Base-by-base conservation (phyloP, 129 eudicot species). In the Oenanthe sinensis region DNA sequence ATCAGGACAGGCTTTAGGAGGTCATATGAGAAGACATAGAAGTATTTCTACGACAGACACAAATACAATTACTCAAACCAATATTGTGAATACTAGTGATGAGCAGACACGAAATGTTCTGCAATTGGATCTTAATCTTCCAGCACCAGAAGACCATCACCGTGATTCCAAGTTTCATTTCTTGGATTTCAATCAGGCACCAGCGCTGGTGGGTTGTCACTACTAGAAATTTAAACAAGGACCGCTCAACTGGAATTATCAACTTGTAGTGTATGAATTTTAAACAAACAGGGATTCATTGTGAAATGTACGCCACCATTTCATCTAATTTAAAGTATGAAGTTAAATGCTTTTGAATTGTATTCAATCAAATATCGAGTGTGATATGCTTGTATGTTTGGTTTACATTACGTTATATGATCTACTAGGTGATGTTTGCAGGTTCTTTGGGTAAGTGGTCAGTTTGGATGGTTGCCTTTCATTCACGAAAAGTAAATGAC, bases 1-100 rank as follows among this genome's bases (percentile, higher is more conserved):
- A 48, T 94, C 98, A 43, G 98, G 97, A 8, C 98, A 93, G 78
- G 98, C 98, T 5, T 85, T 93, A 36, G 98, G 98, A 9, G 98
- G 98, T 4, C 98, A 94, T 80, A 94, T 94, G 98, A 84, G 98
- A 70, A 78, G 96, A 71, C 98, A 94, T 40, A 84, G 98, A 55
- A 76, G 50, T 71, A 71, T 84, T 43, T 71, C 55, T 54, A 40
- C 79, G 37, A 6, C 54, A 22, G 40, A 8, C 47, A 3, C 33
- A 4, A 55, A 1, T 37, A n/a, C 15, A 4, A 55, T 4, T 37
- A n/a, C 15, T 13, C 17, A 9, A 11, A 28, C 69, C 13, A 49
- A 14, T 47, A n/a, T 28, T 19, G 68, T 33, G 39, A 9, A 4
- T 5, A 33, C 36, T 33, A 20, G 45, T 26, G 72, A 43, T 58